phyloP scores from a whole-genome alignment of 306 rosid genomes.

The Acacia confusa region DNA sequence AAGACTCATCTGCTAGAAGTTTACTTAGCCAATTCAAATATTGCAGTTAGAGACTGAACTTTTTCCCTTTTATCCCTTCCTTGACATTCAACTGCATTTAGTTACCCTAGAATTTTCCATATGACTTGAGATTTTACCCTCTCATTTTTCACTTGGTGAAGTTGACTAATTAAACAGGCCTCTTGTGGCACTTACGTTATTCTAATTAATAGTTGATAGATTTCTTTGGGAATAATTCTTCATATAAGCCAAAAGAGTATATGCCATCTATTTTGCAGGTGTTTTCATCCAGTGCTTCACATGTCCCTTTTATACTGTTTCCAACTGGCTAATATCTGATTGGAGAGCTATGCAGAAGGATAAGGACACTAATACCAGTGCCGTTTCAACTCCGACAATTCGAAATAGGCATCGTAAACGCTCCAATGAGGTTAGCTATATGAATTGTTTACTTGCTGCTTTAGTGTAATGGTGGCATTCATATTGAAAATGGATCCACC shows the following conservation, averaged over 20 bases:
- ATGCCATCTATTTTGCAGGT: slow-evolving; percentile 50
- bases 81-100: slow-evolving; percentile 24
- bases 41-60: background rate
- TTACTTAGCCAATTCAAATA: slow-evolving; percentile 3
- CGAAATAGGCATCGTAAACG: slow-evolving; percentile 77
- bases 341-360: slow-evolving; percentile 66
- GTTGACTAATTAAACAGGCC: slow-evolving; percentile 24
- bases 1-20: background rate
- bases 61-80: background rate
- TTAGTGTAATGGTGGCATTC: background rate
- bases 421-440: slow-evolving; percentile 67
- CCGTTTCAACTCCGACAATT: slow-evolving; percentile 37
- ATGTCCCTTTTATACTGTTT: slow-evolving; percentile 32
- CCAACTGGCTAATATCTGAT: slow-evolving; percentile 34
- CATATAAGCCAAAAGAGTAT: slow-evolving; percentile 6
- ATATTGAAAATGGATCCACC: slow-evolving; percentile 26
- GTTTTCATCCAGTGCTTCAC: slow-evolving; percentile 30
- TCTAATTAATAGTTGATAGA: background rate
- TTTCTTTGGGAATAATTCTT: slow-evolving; percentile 15
- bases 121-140: background rate
- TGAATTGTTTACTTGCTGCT: slow-evolving; percentile 9
- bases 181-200: background rate
- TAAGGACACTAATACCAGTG: slow-evolving; percentile 43
- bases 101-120: slow-evolving; percentile 10
- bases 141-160: slow-evolving; percentile 4